Evolutionary conservation across 345 rosid species (phyloP), one percentile per base, ranked within the genome.

Genomic region (Aquilaria yunnanensis): DNA sequence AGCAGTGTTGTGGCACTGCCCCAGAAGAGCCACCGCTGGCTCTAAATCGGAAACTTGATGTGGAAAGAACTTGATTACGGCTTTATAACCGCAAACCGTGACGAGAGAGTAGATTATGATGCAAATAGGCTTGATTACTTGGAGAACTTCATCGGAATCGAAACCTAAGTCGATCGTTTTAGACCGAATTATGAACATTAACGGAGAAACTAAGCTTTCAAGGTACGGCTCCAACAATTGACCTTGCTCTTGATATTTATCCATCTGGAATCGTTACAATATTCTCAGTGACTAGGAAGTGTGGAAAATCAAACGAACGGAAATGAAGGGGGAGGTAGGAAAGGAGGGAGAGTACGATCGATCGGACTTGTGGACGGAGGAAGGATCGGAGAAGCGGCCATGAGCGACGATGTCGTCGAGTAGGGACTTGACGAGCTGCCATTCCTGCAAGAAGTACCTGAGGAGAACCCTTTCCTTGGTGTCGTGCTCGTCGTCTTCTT

Each of bases 41-140:
- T 94, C 97, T 59, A 94, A 65, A 76, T 94, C 95, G 0, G 99
- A 88, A 12, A 94, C 96, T 70, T 85, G 96, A 75, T 90, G 99
- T 0, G 97, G 99, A 51, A 94, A 90, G 77, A 90, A 94, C 81
- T 78, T 90, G 69, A 83, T 84, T 30, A 86, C 85, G 11, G 93
- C 77, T 74, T 94, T 94, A 84, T 86, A 88, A 4, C 99, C 96
- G 60, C 95, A 88, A 34, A 90, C 99, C 0, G 96, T 94, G 9
- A 94, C 96, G 23, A 90, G 73, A 14, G 85, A 67, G 67, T 90
- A 94, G n/a, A 94, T 81, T 53, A 90, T 79, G 46, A 90, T 88
- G 65, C 89, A 79, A 30, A 90, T 74, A n/a, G 96, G 99, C 72
- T 82, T 88, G 63, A 90, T 77, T 59, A 80, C 75, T 63, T 74